Evolutionary conservation across 805 yeast genomes (phyloP).

Genomic region (Schwanniomyces polymorphus): DNA sequence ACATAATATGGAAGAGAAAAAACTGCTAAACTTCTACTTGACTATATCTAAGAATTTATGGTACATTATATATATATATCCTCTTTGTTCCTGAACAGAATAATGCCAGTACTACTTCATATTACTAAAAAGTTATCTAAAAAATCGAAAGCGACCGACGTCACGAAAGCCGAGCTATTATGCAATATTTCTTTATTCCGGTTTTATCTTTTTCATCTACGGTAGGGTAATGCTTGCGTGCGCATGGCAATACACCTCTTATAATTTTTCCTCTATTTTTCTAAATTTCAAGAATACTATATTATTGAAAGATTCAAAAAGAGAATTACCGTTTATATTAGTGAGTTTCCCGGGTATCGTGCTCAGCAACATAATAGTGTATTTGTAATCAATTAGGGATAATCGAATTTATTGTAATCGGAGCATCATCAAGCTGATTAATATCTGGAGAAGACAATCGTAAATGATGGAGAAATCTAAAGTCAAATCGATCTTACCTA

Average conservation of each 20-base stretch:
- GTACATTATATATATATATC: too few relatives aligned
- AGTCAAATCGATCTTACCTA: slow-evolving; percentile 43
- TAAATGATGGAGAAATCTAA: slow-evolving; percentile 35
- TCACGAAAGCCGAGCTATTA: not conserved
- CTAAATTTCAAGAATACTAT: not conserved
- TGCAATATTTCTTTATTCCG: not conserved
- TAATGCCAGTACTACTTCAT: not conserved
- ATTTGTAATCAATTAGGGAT: not conserved
- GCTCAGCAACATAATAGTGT: not conserved
- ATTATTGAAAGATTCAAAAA: not conserved
- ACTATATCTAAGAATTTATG: too few relatives aligned
- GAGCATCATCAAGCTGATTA: not conserved
- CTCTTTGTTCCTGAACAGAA: not conserved
- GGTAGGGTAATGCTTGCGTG: slow-evolving; percentile 2
- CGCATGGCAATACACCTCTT: not conserved
- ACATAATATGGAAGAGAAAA: too few relatives aligned
- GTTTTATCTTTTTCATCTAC: slow-evolving; percentile 1
- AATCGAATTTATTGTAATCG: not conserved
- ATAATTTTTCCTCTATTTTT: not conserved
- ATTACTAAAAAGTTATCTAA: not conserved
- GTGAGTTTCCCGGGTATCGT: not conserved
- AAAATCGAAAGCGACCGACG: not conserved
- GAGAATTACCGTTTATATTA: not conserved
- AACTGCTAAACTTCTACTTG: too few relatives aligned
- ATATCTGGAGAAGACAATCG: not conserved